These are phyloP conservation scores for Mollisia scopiformis DNA, from an alignment of 2,329 filamentous ascomycete species.

Conservation along the genomic window DNA sequence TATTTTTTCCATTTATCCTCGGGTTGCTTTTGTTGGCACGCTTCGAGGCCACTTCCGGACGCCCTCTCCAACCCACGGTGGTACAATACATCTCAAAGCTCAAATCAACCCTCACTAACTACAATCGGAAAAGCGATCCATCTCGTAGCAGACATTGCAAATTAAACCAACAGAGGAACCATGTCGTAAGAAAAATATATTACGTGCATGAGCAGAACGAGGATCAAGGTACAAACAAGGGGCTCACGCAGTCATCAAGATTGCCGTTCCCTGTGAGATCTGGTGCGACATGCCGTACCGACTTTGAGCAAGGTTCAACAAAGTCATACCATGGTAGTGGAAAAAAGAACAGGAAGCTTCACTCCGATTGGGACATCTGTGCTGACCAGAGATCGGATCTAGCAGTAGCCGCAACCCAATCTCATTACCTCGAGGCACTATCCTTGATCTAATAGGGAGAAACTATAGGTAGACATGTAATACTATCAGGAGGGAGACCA, in stretches of 20 bases:
- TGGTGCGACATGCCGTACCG: constrained; percentile 9
- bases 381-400: neutral
- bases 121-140: too few species aligned
- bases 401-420: neutral
- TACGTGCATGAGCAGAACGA: constrained; percentile 10
- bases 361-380: constrained; percentile 1
- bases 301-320: constrained; percentile 1
- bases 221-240: constrained; percentile 19
- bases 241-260: constrained; percentile 10
- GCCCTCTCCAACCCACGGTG: neutral
- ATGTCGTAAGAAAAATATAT: neutral
- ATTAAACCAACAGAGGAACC: neutral
- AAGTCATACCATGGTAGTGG: neutral
- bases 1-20: neutral
- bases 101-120: too few species aligned
- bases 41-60: neutral
- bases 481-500: neutral
- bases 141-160: too few species aligned
- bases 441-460: constrained; percentile 1
- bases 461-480: neutral
- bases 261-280: constrained; percentile 18
- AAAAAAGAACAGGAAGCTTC: constrained; percentile 2
- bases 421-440: neutral
- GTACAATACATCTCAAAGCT: neutral
- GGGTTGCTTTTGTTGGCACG: neutral